Evolutionary conservation across 2,329 filamentous ascomycete species (phyloP).

Genomic region (Colletotrichum shisoi): DNA sequence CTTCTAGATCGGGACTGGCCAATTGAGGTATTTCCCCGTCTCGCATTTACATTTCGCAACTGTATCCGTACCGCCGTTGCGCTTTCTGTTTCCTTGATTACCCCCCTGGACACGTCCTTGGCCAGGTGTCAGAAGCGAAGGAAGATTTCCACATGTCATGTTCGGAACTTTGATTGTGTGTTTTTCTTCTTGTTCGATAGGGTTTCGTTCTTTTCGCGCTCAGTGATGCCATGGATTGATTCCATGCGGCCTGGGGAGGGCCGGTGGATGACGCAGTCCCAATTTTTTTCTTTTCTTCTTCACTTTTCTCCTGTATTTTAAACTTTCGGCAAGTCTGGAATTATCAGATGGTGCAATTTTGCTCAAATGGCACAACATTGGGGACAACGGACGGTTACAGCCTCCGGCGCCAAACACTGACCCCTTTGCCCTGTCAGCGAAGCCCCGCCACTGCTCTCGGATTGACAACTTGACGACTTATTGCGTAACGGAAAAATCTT

Average conservation of each 20-base stretch:
- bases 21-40: slow-evolving; percentile 23
- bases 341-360: slow-evolving; percentile 22
- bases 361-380: slow-evolving; percentile 19
- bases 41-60: slow-evolving; percentile 5
- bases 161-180: background rate
- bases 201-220: background rate
- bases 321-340: slow-evolving; percentile 33
- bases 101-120: slow-evolving; percentile 1
- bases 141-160: slow-evolving; percentile 1
- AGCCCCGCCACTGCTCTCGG: background rate
- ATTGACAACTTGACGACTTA: background rate
- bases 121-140: background rate
- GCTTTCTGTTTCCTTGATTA: slow-evolving; percentile 21
- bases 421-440: slow-evolving; percentile 7
- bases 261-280: slow-evolving; percentile 12
- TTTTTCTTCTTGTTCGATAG: too few species aligned
- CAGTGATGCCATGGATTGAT: background rate
- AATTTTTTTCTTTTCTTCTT: slow-evolving; percentile 28
- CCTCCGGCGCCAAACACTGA: background rate
- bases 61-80: slow-evolving; percentile 11
- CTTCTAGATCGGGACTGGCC: slow-evolving; percentile 30
- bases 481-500: too few species aligned
- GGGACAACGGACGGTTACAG: slow-evolving; percentile 4
- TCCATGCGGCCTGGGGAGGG: slow-evolving; percentile 1
- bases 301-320: background rate